These are phyloP conservation scores for Tricholoma saponaceum DNA, from an alignment of 768 basidiomycete species.

Conservation along the genomic window DNA sequence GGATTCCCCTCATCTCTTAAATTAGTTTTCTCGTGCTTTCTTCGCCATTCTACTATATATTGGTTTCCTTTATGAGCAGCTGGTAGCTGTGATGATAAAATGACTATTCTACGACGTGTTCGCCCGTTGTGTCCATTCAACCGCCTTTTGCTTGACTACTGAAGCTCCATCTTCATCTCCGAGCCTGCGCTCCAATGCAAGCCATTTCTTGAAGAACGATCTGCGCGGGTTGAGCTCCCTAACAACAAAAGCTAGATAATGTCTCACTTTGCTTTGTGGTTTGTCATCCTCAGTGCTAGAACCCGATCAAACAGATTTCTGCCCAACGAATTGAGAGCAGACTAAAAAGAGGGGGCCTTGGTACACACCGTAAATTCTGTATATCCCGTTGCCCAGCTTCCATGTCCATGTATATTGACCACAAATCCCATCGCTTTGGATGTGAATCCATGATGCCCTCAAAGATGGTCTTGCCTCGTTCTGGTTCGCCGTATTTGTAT, in stretches of 20 bases:
- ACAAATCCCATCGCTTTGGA: constrained; percentile 91
- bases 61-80: constrained; percentile 26
- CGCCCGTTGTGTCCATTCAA: constrained; percentile 85
- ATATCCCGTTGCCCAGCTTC: constrained; percentile 80
- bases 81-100: constrained; percentile 21
- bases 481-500: constrained; percentile 90
- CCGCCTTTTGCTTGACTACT: constrained; percentile 80
- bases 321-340: constrained; percentile 2
- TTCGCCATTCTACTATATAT: constrained; percentile 29
- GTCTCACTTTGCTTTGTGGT: constrained; percentile 93
- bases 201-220: constrained; percentile 97
- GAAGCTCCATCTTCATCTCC: constrained; percentile 85
- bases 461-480: constrained; percentile 93
- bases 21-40: constrained; percentile 27
- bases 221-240: constrained; percentile 32
- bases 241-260: background rate
- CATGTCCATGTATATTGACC: constrained; percentile 98
- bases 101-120: constrained; percentile 30
- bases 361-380: constrained; percentile 64
- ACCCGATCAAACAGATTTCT: constrained; percentile 89
- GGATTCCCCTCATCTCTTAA: constrained; percentile 41
- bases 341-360: background rate
- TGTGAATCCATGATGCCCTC: constrained; percentile 96
- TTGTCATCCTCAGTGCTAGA: constrained; percentile 82
- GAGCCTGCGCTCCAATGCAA: constrained; percentile 78